Evolutionary conservation across 768 basidiomycete species (phyloP).

Genomic region (Podaxis sp.): DNA sequence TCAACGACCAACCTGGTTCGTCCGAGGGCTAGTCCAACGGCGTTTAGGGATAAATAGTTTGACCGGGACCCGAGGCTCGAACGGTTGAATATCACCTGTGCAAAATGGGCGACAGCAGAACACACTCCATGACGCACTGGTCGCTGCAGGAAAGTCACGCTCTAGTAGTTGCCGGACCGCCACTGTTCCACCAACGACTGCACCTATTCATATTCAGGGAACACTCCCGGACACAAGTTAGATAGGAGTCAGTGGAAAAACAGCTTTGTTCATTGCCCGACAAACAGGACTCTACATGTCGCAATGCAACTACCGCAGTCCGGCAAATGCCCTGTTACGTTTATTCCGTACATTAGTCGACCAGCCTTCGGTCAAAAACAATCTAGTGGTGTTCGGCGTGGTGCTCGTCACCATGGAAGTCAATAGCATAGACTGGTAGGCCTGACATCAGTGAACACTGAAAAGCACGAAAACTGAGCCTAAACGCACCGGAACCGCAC

Average conservation of each 20-base stretch:
- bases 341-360: conserved; percentile 1
- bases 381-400: conserved; percentile 43
- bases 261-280: not conserved
- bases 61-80: too few relatives aligned
- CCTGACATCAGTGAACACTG: conserved; percentile 4
- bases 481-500: conserved; percentile 82
- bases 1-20: too few relatives aligned
- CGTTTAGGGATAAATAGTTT: too few relatives aligned
- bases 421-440: conserved; percentile 65
- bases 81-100: too few relatives aligned
- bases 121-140: not conserved
- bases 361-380: not conserved
- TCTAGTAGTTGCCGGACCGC: not conserved
- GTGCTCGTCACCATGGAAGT: conserved; percentile 64
- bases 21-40: too few relatives aligned
- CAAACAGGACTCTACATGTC: conserved; percentile 2
- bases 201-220: not conserved
- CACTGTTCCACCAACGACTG: not conserved
- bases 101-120: not conserved
- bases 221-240: not conserved
- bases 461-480: not conserved
- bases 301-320: not conserved
- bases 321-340: not conserved
- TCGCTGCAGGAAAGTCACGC: not conserved
- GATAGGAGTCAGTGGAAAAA: not conserved